Percentiles rank a stretch among this genome's conserved stretches.
Conservation (phyloP, 306 rosid species). For the Castanea mollissima region DNA sequence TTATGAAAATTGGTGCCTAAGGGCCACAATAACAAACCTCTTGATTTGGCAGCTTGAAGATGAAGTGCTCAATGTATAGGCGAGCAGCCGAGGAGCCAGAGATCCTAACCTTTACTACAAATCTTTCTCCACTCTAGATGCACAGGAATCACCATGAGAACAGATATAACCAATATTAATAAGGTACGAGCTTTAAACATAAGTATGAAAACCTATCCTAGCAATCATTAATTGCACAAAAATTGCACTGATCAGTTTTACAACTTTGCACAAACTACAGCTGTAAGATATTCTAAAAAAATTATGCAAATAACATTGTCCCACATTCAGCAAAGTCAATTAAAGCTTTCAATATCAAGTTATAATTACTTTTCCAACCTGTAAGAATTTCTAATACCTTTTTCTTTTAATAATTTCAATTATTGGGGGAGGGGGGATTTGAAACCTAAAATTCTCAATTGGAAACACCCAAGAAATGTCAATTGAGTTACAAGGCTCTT, state of each 20-base stretch:
- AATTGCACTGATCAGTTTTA: neutral
- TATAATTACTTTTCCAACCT: neutral
- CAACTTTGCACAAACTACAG: neutral
- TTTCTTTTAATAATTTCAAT: no score
- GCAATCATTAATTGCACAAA: neutral
- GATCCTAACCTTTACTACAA: constrained; percentile 63
- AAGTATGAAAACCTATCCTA: neutral
- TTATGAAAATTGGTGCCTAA: neutral
- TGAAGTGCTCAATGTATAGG: constrained; percentile 61
- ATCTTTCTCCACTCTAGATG: constrained; percentile 72
- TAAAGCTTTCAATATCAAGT: neutral
- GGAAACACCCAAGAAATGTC: no score
- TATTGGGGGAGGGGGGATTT: no score
- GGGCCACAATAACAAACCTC: constrained; percentile 49
- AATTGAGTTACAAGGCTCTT: no score
- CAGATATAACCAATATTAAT: neutral
- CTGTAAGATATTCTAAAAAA: neutral
- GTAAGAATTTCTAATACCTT: neutral
- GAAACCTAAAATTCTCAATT: no score
- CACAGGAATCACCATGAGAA: constrained; percentile 25
- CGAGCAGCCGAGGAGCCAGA: constrained; percentile 73
- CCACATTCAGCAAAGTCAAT: neutral
- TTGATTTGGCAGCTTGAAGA: constrained; percentile 73
- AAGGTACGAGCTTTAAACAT: neutral
- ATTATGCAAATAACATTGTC: neutral